These are phyloP conservation scores for Saccharum hybrid DNA, from an alignment of 202 grass and related monocot genomes.

Conservation along the genomic window DNA sequence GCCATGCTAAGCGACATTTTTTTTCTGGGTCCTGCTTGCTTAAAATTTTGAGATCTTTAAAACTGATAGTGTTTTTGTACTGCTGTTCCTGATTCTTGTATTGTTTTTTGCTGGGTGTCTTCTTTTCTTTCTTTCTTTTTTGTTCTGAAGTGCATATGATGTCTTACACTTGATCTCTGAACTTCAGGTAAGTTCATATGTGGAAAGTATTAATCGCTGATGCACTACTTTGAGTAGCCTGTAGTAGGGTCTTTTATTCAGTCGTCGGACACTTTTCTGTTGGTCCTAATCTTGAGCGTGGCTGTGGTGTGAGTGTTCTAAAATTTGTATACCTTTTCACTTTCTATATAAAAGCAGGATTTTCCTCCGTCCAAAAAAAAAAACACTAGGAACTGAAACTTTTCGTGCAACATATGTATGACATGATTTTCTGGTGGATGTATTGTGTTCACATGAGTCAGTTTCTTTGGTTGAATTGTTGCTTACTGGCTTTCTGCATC, in stretches of 20 bases:
- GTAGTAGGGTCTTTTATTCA: neutral
- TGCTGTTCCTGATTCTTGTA: neutral
- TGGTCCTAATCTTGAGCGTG: neutral
- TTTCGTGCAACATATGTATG: neutral
- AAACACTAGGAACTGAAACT: too few species aligned
- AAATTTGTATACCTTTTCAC: neutral
- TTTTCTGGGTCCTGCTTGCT: neutral
- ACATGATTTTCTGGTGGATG: neutral
- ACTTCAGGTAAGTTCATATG: constrained; percentile 89
- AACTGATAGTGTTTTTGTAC: neutral
- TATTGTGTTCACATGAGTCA: neutral
- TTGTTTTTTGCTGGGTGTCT: neutral
- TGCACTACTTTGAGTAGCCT: constrained; percentile 45
- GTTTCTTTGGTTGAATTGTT: constrained; percentile 3
- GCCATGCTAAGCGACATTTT: neutral
- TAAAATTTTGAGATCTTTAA: neutral
- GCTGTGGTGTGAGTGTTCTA: neutral
- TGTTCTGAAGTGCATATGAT: constrained; percentile 46
- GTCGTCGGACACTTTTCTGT: neutral
- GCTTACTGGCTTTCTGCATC: neutral
- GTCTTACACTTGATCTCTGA: constrained; percentile 98
- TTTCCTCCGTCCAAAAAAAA: neutral
- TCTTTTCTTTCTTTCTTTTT: neutral
- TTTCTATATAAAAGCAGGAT: neutral
- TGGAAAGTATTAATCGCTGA: constrained; percentile 62